phyloP scores from a whole-genome alignment of 768 basidiomycete genomes.

The Punctularia strigosozonata region DNA sequence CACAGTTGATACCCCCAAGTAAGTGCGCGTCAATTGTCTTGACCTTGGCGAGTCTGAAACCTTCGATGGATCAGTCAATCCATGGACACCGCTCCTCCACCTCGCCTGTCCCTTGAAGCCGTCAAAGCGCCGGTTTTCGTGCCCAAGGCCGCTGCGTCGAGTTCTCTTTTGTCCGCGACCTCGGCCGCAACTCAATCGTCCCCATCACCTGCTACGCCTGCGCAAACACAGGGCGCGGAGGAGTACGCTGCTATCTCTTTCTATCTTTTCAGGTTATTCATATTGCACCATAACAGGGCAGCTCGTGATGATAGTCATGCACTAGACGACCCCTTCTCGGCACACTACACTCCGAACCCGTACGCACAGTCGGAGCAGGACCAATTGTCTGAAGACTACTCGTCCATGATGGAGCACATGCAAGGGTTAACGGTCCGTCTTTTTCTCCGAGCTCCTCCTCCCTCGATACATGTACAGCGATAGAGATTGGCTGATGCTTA shows the following conservation, averaged over 20 bases:
- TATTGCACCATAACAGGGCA: background rate
- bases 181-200: no score
- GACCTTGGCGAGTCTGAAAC: conserved; percentile 6
- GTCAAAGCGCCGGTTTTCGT: conserved; percentile 81
- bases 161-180: no score
- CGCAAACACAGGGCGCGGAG: background rate
- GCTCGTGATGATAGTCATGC: no score
- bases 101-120: conserved; percentile 44
- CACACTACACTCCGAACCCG: no score
- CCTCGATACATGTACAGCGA: no score
- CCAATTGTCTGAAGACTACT: no score
- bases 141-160: conserved; percentile 55
- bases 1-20: background rate
- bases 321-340: no score
- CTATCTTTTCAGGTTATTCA: background rate
- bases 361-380: no score
- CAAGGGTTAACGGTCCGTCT: no score
- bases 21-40: background rate
- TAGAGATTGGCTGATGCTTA: conserved; percentile 6
- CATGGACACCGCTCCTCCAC: conserved; percentile 33
- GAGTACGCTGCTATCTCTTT: conserved; percentile 3
- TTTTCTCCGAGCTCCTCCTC: no score
- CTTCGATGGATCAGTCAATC: conserved; percentile 17
- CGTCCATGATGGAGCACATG: no score
- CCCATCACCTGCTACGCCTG: conserved; percentile 11